Evolutionary conservation across 83 land plant species (phyloP).

Genomic region (Thuja plicata): DNA sequence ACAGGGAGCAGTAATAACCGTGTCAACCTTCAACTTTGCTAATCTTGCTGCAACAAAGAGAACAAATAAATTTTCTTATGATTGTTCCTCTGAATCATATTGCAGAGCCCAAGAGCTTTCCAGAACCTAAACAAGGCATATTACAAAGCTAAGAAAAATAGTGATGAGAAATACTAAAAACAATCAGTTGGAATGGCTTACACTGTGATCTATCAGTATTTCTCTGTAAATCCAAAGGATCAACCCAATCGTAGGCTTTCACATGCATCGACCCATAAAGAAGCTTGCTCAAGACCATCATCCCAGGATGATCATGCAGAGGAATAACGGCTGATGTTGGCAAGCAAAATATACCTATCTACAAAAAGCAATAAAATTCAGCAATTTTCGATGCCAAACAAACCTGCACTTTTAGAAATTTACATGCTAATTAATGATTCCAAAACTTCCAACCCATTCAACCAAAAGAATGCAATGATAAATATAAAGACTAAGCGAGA

Average conservation of each 20-base stretch:
- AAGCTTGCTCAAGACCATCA: slow-evolving; percentile 94
- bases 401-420: background rate
- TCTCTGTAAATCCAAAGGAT: slow-evolving; percentile 34
- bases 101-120: background rate
- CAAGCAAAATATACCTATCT: slow-evolving; percentile 95
- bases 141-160: background rate
- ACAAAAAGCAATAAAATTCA: slow-evolving; percentile 10
- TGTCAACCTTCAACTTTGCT: slow-evolving; percentile 79
- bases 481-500: background rate
- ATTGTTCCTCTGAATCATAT: background rate
- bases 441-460: background rate
- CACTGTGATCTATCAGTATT: slow-evolving; percentile 21
- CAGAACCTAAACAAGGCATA: background rate
- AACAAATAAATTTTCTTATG: background rate
- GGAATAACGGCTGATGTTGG: slow-evolving; percentile 93
- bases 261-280: slow-evolving; percentile 95
- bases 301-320: slow-evolving; percentile 95
- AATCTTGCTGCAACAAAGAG: slow-evolving; percentile 63
- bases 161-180: background rate
- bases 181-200: background rate
- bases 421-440: background rate
- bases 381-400: background rate
- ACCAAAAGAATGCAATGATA: background rate
- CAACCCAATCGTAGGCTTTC: slow-evolving; percentile 88
- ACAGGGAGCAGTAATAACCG: slow-evolving; percentile 72